Evolutionary conservation across 345 rosid species (phyloP).

Genomic region (Murraya koenigii): DNA sequence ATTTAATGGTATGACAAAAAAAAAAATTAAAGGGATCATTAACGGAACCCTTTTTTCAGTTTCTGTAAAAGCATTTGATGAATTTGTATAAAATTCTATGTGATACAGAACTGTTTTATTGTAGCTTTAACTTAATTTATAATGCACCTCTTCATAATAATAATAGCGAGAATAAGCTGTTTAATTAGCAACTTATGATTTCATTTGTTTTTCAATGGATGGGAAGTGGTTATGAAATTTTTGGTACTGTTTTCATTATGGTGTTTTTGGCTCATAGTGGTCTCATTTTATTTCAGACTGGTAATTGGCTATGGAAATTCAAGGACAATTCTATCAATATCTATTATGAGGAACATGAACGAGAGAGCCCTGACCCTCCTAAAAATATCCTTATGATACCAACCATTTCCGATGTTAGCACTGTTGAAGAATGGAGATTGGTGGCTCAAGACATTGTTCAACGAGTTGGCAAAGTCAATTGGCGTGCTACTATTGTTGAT

Average conservation of each 20-base stretch:
- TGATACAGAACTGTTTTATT: neutral
- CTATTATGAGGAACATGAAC: conserved; percentile 73
- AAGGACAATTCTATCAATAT: conserved; percentile 54
- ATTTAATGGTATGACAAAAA: neutral
- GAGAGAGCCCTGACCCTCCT: conserved; percentile 42
- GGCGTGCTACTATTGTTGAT: conserved; percentile 83
- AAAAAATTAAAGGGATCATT: neutral
- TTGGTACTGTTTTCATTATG: neutral
- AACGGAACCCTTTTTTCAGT: too few relatives aligned
- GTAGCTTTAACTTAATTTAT: neutral
- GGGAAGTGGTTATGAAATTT: neutral
- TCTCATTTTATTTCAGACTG: conserved; percentile 42
- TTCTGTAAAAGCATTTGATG: neutral
- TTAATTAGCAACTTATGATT: neutral
- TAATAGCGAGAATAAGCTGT: neutral
- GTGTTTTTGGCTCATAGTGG: conserved; percentile 4
- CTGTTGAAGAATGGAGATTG: conserved; percentile 91
- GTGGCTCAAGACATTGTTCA: conserved; percentile 76
- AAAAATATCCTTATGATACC: conserved; percentile 80
- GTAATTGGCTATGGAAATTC: conserved; percentile 75
- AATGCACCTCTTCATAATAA: neutral
- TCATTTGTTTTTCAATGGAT: neutral
- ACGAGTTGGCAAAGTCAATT: conserved; percentile 46
- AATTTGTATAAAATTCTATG: neutral
- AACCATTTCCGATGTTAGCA: conserved; percentile 95